These are phyloP conservation scores for Liquidambar formosana DNA, from an alignment of 164 flowering plant genomes.

Conservation along the genomic window DNA sequence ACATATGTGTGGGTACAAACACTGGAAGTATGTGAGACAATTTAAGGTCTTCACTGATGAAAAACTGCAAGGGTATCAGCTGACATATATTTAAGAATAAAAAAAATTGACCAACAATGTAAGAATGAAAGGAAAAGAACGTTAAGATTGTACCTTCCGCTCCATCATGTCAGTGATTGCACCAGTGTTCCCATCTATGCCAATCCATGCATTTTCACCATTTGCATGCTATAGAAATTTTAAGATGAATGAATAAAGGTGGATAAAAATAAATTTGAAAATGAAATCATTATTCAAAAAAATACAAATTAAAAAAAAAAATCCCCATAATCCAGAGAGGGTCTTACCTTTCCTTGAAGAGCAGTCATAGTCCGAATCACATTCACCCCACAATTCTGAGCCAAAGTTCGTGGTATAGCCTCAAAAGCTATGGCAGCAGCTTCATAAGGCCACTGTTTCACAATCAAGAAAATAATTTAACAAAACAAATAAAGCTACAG, in stretches of 20 bases:
- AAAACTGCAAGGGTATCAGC: no score
- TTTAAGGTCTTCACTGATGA: no score
- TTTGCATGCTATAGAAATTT: constrained; percentile 72
- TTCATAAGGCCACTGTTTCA: constrained; percentile 96
- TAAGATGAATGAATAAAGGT: not conserved
- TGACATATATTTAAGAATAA: no score
- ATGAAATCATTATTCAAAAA: not conserved
- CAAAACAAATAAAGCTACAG: not conserved
- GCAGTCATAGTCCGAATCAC: constrained; percentile 96
- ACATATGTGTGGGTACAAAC: no score
- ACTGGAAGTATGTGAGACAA: no score
- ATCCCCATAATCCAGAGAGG: not conserved
- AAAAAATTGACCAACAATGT: no score
- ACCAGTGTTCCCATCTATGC: constrained; percentile 95
- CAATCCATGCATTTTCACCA: constrained; percentile 95
- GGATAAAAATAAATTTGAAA: not conserved
- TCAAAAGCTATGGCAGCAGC: constrained; percentile 99
- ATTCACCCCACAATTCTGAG: constrained; percentile 96
- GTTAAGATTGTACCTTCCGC: constrained; percentile 46
- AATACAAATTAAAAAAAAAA: not conserved
- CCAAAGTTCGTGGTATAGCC: constrained; percentile 95
- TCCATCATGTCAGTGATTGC: constrained; percentile 86
- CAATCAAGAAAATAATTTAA: not conserved
- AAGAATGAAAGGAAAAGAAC: no score
- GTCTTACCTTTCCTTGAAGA: constrained; percentile 83